A percentile compares a stretch with the other conserved stretches of the same genome.
These are phyloP conservation scores for Neoboletus brunneissimus DNA, from an alignment of 768 basidiomycete genomes.

Conservation along the genomic window DNA sequence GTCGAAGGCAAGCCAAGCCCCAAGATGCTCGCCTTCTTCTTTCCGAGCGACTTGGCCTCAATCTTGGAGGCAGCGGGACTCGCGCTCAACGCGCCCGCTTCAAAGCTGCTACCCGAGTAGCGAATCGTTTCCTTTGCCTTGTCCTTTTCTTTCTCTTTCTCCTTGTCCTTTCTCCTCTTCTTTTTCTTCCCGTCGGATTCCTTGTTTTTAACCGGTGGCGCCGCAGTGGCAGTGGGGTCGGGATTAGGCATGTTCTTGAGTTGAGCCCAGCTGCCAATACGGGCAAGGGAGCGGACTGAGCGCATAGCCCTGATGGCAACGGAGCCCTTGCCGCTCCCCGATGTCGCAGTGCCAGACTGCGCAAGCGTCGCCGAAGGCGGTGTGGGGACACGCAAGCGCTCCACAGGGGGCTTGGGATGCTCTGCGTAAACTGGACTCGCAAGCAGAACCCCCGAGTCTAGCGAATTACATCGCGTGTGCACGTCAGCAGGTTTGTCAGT, in stretches of 20 bases:
- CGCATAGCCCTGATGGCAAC: constrained; percentile 79
- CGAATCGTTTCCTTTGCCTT: constrained; percentile 38
- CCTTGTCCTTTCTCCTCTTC: constrained; percentile 40
- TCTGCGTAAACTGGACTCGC: constrained; percentile 19
- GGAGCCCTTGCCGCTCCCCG: constrained; percentile 45
- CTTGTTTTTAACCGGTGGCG: constrained; percentile 29
- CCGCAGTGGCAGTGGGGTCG: constrained; percentile 24
- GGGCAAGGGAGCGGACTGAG: constrained; percentile 67
- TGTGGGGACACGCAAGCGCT: constrained; percentile 17
- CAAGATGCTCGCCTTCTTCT: constrained; percentile 61
- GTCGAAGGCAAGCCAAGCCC: constrained; percentile 61
- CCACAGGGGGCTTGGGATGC: constrained; percentile 11
- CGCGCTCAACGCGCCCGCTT: constrained; percentile 54
- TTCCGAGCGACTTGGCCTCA: constrained; percentile 39
- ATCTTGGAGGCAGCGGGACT: constrained; percentile 28
- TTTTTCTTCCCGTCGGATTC: constrained; percentile 34
- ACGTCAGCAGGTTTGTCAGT: constrained; percentile 25
- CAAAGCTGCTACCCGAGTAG: constrained; percentile 63
- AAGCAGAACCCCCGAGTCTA: constrained; percentile 45
- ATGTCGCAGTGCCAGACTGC: constrained; percentile 30
- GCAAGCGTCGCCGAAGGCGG: constrained; percentile 35
- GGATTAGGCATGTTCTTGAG: constrained; percentile 41
- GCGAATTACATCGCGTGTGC: constrained; percentile 63
- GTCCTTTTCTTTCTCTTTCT: constrained; percentile 34
- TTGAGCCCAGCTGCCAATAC: constrained; percentile 72